phyloP scores from a whole-genome alignment of 176 grass and related monocot species.

The Hyparrhenia diplandra region DNA sequence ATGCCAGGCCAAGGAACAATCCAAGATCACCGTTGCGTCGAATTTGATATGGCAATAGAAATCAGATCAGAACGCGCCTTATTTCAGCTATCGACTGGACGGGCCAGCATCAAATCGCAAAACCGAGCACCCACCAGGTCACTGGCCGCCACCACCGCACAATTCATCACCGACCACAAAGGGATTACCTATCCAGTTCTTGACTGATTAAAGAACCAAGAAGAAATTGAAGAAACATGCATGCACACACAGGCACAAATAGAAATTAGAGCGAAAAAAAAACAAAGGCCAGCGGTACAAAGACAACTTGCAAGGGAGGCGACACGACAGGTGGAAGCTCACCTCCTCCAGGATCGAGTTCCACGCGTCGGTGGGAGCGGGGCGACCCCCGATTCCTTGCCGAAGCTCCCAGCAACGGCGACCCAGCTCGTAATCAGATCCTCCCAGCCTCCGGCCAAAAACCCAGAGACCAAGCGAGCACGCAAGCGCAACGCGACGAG shows the following conservation, averaged over 20 bases:
- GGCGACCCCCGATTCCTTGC: neutral
- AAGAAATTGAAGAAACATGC: neutral
- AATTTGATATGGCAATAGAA: neutral
- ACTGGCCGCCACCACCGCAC: neutral
- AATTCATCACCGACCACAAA: neutral
- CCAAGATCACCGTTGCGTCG: neutral
- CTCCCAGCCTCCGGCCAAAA: conserved; percentile 8
- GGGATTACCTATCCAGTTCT: neutral
- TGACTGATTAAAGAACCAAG: neutral
- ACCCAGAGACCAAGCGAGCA: neutral
- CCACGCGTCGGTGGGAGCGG: neutral
- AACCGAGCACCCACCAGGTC: neutral
- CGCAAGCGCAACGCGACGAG: neutral
- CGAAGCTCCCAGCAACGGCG: neutral
- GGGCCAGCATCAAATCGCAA: neutral
- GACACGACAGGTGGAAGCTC: neutral
- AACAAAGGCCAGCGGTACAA: neutral
- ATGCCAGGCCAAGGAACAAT: neutral
- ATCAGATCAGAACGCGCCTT: neutral
- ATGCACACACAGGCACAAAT: neutral
- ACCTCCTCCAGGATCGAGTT: conserved; percentile 21
- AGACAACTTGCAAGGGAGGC: neutral
- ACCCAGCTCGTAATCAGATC: neutral
- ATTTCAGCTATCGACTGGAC: neutral
- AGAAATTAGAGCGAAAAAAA: neutral